Conservation (phyloP, 768 basidiomycete genomes). For the Mycena vulgaris region DNA sequence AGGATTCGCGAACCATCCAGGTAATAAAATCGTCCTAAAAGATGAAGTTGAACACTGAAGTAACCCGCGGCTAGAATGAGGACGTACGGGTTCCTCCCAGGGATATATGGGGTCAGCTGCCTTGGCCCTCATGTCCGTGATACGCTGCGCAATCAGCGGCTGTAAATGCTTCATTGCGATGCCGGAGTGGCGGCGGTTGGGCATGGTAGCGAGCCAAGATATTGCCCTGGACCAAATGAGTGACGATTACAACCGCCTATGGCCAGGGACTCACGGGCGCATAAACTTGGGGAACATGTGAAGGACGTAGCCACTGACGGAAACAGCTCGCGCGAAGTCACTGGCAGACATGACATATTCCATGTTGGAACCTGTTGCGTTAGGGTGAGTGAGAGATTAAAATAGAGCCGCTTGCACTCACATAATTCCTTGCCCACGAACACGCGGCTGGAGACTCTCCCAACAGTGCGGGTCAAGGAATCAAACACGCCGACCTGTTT, state of each 20-base stretch:
- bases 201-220: constrained; percentile 34
- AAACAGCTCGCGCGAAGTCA: constrained; percentile 27
- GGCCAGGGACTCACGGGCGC: constrained; percentile 19
- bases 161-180: constrained; percentile 33
- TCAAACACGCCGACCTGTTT: constrained; percentile 15
- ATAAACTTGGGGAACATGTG: constrained; percentile 38
- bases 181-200: constrained; percentile 32
- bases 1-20: constrained; percentile 40
- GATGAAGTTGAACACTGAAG: neutral
- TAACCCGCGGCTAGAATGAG: too few relatives aligned
- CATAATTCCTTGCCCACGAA: constrained; percentile 38
- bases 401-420: constrained; percentile 8
- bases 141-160: constrained; percentile 25
- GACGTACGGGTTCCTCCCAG: constrained; percentile 33
- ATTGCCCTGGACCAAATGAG: constrained; percentile 9
- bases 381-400: too few relatives aligned
- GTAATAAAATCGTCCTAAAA: constrained; percentile 37
- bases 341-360: constrained; percentile 30
- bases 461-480: constrained; percentile 20
- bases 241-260: neutral
- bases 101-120: constrained; percentile 25
- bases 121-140: constrained; percentile 29
- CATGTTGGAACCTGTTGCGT: constrained; percentile 21
- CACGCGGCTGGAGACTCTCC: constrained; percentile 22
- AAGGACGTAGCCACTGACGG: constrained; percentile 32